Conservation (phyloP, 2,329 filamentous ascomycete species). For the Anisogramma anomala region DNA sequence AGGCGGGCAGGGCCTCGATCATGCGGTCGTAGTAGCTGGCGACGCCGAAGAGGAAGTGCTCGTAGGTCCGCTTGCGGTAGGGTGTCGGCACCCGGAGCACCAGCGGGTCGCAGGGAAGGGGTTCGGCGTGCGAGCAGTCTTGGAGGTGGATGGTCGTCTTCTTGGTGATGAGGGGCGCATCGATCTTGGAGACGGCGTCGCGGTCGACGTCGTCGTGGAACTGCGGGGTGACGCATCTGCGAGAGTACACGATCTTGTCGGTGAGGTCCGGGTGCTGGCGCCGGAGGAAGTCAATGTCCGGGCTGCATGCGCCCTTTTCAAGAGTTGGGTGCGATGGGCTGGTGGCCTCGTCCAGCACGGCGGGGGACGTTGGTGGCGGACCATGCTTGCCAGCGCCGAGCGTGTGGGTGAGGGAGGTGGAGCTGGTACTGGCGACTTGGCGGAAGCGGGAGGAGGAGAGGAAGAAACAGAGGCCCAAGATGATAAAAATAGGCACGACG, state of each 20-base stretch:
- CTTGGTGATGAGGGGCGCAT: conserved; percentile 26
- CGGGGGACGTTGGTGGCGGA: conserved; percentile 7
- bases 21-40: conserved; percentile 41
- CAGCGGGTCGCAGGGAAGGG: conserved; percentile 31
- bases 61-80: conserved; percentile 31
- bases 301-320: conserved; percentile 12
- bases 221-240: conserved; percentile 31
- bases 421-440: conserved; percentile 6
- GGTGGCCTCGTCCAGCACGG: conserved; percentile 6
- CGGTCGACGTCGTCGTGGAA: conserved; percentile 25
- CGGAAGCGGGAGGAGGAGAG: conserved; percentile 12
- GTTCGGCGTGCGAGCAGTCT: conserved; percentile 12
- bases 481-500: conserved; percentile 9
- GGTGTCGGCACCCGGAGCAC: conserved; percentile 34
- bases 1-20: conserved; percentile 36
- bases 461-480: conserved; percentile 12
- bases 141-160: conserved; percentile 22
- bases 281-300: conserved; percentile 20
- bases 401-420: conserved; percentile 8
- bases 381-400: conserved; percentile 1
- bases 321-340: conserved; percentile 9
- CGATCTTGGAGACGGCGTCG: conserved; percentile 26
- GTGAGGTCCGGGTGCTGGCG: conserved; percentile 26
- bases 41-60: conserved; percentile 45
- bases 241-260: conserved; percentile 31